These are phyloP conservation scores for Kregervanrija pseudodelftensis DNA, from an alignment of 805 yeast genomes.

Conservation along the genomic window DNA sequence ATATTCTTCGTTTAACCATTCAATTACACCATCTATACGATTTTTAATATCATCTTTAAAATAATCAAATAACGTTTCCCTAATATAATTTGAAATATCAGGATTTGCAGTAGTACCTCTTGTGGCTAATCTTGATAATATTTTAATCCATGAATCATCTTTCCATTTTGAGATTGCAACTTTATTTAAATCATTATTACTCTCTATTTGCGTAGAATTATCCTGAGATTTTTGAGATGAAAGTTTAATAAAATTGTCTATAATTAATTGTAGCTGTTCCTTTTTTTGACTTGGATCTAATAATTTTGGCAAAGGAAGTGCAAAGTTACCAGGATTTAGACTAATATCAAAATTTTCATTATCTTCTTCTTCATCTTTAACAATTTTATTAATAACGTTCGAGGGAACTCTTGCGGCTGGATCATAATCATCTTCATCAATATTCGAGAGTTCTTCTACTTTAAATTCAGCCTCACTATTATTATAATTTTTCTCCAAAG, in stretches of 20 bases:
- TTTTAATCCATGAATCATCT: conserved; percentile 66
- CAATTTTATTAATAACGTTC: neutral
- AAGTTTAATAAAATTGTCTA: conserved; percentile 49
- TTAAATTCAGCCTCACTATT: neutral
- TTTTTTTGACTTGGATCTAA: conserved; percentile 49
- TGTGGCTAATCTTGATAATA: conserved; percentile 72
- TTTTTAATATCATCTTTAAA: conserved; percentile 66
- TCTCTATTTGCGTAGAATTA: conserved; percentile 20
- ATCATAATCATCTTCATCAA: conserved; percentile 23
- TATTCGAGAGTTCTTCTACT: conserved; percentile 9
- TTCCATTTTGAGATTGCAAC: conserved; percentile 46
- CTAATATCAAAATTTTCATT: conserved; percentile 21
- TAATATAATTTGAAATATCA: conserved; percentile 51
- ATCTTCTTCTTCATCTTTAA: conserved; percentile 17
- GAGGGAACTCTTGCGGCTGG: conserved; percentile 2
- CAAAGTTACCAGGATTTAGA: conserved; percentile 23
- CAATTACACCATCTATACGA: conserved; percentile 68
- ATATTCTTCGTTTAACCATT: conserved; percentile 95
- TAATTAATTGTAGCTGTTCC: conserved; percentile 47
- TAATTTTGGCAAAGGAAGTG: conserved; percentile 50
- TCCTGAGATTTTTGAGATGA: conserved; percentile 34
- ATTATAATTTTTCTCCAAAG: neutral
- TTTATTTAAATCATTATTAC: conserved; percentile 39
- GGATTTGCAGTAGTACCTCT: conserved; percentile 52
- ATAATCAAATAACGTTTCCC: conserved; percentile 66